A percentile compares a stretch with the other conserved stretches of the same genome.
Conservation (phyloP, 2,329 filamentous ascomycete genomes). For the Coniochaeta sp. region DNA sequence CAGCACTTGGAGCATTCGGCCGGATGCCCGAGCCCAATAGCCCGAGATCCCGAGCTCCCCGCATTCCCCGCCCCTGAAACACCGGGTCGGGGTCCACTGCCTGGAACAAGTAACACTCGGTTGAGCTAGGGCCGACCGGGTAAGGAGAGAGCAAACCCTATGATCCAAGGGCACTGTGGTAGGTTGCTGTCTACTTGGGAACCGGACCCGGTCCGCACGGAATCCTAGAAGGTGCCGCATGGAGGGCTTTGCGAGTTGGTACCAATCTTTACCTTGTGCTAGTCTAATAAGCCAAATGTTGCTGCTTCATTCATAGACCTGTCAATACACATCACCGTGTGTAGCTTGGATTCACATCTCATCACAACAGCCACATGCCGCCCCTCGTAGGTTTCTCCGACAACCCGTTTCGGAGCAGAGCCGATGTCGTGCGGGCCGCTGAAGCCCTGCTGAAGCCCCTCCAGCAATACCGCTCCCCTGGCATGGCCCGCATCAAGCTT, state of each 20-base stretch:
- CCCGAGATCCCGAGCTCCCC: not conserved
- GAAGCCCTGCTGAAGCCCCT: slow-evolving; percentile 9
- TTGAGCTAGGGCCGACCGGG: not conserved
- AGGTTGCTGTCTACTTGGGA: too few species aligned
- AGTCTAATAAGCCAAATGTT: too few species aligned
- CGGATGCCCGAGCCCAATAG: not conserved
- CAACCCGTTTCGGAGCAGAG: slow-evolving; percentile 13
- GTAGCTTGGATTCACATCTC: too few species aligned
- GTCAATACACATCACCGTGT: too few species aligned
- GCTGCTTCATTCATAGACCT: too few species aligned
- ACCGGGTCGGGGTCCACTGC: not conserved
- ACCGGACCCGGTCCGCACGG: too few species aligned
- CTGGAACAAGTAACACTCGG: not conserved
- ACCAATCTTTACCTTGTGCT: too few species aligned
- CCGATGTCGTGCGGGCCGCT: slow-evolving; percentile 13
- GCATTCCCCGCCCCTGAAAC: not conserved
- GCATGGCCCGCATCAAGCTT: slow-evolving; percentile 15
- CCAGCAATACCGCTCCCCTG: slow-evolving; percentile 12
- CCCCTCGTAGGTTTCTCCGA: slow-evolving; percentile 14
- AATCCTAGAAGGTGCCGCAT: too few species aligned
- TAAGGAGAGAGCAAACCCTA: not conserved
- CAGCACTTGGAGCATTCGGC: too few species aligned
- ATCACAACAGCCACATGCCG: slow-evolving; percentile 5
- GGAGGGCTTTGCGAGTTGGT: too few species aligned
- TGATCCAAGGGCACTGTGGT: too few species aligned